phyloP scores from a whole-genome alignment of 1,284 basidiomycete genomes.

The Erythrobasidium hasegawianum region DNA sequence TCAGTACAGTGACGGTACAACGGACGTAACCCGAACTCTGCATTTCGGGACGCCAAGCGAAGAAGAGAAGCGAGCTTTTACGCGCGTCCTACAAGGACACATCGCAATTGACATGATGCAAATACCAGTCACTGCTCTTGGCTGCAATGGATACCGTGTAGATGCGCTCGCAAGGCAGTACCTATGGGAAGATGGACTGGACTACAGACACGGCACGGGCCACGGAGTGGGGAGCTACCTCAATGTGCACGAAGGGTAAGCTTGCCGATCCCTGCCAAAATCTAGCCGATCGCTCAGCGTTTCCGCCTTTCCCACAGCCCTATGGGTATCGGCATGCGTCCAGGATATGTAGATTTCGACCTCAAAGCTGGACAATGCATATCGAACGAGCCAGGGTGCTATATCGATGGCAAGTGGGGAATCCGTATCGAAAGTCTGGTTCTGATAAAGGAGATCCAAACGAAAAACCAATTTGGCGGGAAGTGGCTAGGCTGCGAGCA shows the following conservation, averaged over 20 bases:
- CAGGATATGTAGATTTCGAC: slow-evolving; percentile 59
- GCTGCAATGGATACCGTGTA: slow-evolving; percentile 70
- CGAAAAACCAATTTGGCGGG: slow-evolving; percentile 77
- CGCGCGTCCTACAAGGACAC: slow-evolving; percentile 91
- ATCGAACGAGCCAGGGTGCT: slow-evolving; percentile 90
- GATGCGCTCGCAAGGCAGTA: slow-evolving; percentile 79
- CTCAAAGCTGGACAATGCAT: slow-evolving; percentile 81
- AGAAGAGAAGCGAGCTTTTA: slow-evolving; percentile 83
- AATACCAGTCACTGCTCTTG: slow-evolving; percentile 74
- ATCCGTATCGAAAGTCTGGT: slow-evolving; percentile 90
- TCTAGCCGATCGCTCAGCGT: not conserved
- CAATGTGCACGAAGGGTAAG: slow-evolving; percentile 79
- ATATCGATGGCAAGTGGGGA: slow-evolving; percentile 84
- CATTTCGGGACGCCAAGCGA: slow-evolving; percentile 83
- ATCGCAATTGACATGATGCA: slow-evolving; percentile 69
- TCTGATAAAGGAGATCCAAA: slow-evolving; percentile 63
- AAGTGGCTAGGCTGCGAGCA: slow-evolving; percentile 79
- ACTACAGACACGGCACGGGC: slow-evolving; percentile 63
- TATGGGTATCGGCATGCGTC: slow-evolving; percentile 77
- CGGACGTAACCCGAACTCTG: slow-evolving; percentile 57
- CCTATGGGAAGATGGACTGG: slow-evolving; percentile 87
- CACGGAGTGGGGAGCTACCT: slow-evolving; percentile 80
- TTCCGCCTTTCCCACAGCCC: slow-evolving; percentile 51
- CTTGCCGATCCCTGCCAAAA: not conserved
- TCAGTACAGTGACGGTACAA: slow-evolving; percentile 90